Conservation (phyloP, 2,329 filamentous ascomycete genomes). For the Alternaria sp. region DNA sequence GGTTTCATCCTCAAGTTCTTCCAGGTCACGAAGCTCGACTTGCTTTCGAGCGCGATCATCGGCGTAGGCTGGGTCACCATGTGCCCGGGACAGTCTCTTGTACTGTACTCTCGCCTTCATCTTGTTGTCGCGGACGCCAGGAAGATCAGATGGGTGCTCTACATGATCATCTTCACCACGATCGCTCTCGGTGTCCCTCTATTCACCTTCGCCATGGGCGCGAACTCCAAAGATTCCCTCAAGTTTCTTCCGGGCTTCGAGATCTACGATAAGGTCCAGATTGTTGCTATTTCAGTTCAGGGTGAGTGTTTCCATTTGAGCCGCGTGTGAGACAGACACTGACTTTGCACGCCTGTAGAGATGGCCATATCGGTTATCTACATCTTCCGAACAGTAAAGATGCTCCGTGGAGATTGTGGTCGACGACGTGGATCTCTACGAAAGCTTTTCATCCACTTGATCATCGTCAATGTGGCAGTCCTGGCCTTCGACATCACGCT, state of each 20-base stretch:
- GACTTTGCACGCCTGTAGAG: slow-evolving; percentile 19
- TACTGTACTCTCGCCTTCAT: slow-evolving; percentile 67
- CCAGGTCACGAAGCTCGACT: slow-evolving; percentile 25
- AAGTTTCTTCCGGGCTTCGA: slow-evolving; percentile 40
- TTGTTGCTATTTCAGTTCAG: slow-evolving; percentile 45
- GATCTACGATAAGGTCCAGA: slow-evolving; percentile 46
- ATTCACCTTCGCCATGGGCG: slow-evolving; percentile 60
- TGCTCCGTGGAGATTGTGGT: slow-evolving; percentile 12
- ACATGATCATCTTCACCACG: slow-evolving; percentile 62
- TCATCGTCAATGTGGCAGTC: slow-evolving; percentile 49
- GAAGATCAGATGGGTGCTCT: slow-evolving; percentile 56
- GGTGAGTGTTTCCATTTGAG: not conserved
- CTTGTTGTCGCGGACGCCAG: slow-evolving; percentile 53
- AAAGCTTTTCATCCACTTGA: slow-evolving; percentile 26
- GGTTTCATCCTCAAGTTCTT: slow-evolving; percentile 54
- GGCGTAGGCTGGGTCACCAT: slow-evolving; percentile 58
- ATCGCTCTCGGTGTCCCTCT: slow-evolving; percentile 44
- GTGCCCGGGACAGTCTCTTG: slow-evolving; percentile 65
- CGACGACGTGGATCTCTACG: not conserved
- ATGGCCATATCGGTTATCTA: slow-evolving; percentile 23
- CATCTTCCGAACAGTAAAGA: slow-evolving; percentile 19
- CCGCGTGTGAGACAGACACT: not conserved
- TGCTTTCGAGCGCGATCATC: slow-evolving; percentile 15
- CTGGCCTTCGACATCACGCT: slow-evolving; percentile 49
- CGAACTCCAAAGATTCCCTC: slow-evolving; percentile 47